Evolutionary conservation across 495 filamentous ascomycete genomes (phyloP), one percentile per base, ranked within the genome.

Genomic region (Patellaria atrata): DNA sequence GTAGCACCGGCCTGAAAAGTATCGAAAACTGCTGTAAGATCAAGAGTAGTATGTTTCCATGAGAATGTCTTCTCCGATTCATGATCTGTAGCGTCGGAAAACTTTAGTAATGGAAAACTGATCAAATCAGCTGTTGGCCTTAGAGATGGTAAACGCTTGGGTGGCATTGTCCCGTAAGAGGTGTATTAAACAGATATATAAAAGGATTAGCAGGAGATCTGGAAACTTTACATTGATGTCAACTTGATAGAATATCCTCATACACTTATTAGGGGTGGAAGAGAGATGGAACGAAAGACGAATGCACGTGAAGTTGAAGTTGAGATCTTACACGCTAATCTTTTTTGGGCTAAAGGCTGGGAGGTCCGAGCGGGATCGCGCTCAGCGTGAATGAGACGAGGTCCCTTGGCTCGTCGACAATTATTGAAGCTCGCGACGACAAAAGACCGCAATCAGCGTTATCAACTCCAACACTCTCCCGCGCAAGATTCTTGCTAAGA

Each of bases 1-100:
- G 20, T 22, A 24, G 25, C 46, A 35, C 32, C 45, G 17, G 30
- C 39, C 25, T 39, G 38, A 48, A 43, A 49, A 35, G 22, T 47
- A 34, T 58, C 48, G 27, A 65, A 41, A 15, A 56, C 45, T 10
- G 62, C 27, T 31, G 48, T 44, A n/a, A 65, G 43, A 37, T 64
- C 57, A 27, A 41, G 22, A 4, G 15, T 26, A 9, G 15, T 13
- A 33, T 57, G 51, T 11, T 9, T 39, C 56, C 56, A 59, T 5
- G 40, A 30, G 16, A 53, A 45, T n/a, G n/a, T n/a, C 11, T 44
- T 43, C 9, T 38, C 17, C 9, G 19, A 25, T 14, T 45, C 47
- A 7, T 17, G 5, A 30, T 52, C 50, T 16, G 21, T 35, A 3
- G 54, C 45, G 32, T 27, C 22, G 10, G 53, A 59, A 37, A 44